Conservation (phyloP, 2,329 filamentous ascomycete species). For the Hypoxylon sp. region DNA sequence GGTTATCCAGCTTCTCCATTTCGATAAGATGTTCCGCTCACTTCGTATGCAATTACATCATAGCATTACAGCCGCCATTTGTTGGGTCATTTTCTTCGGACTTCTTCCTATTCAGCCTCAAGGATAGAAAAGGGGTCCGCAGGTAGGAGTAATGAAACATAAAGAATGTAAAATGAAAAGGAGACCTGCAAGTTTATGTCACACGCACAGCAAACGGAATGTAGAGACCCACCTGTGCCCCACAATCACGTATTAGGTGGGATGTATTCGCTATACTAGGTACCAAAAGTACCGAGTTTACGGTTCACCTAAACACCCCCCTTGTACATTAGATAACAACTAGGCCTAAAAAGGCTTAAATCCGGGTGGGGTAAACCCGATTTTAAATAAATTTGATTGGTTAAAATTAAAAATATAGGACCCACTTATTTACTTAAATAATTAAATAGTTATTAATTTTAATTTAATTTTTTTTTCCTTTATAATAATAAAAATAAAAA, state of each 20-base stretch:
- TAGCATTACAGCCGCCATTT: conserved; percentile 31
- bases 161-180: conserved; percentile 21
- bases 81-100: conserved; percentile 19
- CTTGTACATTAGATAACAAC: too few species aligned
- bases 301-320: too few species aligned
- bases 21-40: conserved; percentile 18
- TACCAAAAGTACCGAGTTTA: conserved; percentile 2
- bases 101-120: conserved; percentile 31
- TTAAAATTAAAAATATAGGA: too few species aligned
- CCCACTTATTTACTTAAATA: too few species aligned
- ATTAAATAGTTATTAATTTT: too few species aligned
- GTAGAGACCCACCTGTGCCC: conserved; percentile 35
- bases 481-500: too few species aligned
- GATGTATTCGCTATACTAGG: conserved; percentile 7
- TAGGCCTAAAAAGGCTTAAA: too few species aligned
- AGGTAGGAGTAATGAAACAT: conserved; percentile 24
- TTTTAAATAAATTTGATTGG: too few species aligned
- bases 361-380: too few species aligned
- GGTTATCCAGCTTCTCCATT: conserved; percentile 21
- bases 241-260: conserved; percentile 5
- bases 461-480: too few species aligned
- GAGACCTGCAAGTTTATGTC: conserved; percentile 46
- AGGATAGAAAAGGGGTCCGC: conserved; percentile 4
- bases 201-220: conserved; percentile 41
- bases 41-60: conserved; percentile 43